Percentiles rank a stretch among this genome's conserved stretches.
Conservation (phyloP, 176 grass and related monocot genomes). For the Avena insularis region DNA sequence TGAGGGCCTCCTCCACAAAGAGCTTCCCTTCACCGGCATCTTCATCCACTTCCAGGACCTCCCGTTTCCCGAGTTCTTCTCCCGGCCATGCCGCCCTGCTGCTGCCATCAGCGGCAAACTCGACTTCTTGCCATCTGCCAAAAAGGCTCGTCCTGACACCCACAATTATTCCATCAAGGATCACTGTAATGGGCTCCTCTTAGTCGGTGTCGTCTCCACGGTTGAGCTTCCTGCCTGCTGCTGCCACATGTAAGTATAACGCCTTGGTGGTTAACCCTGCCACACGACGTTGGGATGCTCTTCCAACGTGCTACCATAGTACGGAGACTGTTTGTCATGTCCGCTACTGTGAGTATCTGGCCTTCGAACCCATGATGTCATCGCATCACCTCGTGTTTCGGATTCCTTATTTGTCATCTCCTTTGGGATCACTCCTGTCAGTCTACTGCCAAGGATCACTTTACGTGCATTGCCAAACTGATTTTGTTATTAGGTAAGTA, state of each 20-base stretch:
- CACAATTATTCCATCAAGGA: not conserved
- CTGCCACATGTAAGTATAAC: no score
- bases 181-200: not conserved
- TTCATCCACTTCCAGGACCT: no score
- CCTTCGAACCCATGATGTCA: not conserved
- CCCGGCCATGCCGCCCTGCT: no score
- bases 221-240: no score
- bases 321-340: no score
- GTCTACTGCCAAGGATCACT: not conserved
- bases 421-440: not conserved
- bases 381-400: not conserved
- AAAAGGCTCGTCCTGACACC: no score
- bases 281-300: not conserved
- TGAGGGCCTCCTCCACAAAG: not conserved
- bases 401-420: not conserved
- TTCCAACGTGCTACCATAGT: not conserved
- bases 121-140: no score
- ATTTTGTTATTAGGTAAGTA: not conserved
- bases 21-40: no score
- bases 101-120: no score
- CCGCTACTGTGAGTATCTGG: not conserved
- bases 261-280: not conserved
- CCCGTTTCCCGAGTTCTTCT: no score
- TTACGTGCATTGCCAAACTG: not conserved
- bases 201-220: not conserved